A percentile compares a stretch with the other conserved stretches of the same genome.
These are phyloP conservation scores for Dioscorea alata DNA, from an alignment of 106 monocot genomes.

Conservation along the genomic window DNA sequence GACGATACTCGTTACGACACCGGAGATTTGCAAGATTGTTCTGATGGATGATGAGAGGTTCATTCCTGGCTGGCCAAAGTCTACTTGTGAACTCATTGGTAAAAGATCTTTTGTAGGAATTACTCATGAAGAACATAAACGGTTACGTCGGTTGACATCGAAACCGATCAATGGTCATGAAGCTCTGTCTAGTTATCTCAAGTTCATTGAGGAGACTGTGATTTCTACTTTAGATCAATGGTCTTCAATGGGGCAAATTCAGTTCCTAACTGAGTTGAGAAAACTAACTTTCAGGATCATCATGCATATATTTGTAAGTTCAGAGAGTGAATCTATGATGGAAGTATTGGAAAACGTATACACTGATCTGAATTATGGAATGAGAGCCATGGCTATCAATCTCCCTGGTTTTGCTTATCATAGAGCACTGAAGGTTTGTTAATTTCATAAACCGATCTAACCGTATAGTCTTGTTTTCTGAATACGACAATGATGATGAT, in stretches of 20 bases:
- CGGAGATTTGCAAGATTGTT: slow-evolving; percentile 69
- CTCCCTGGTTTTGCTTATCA: slow-evolving; percentile 86
- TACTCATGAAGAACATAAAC: slow-evolving; percentile 64
- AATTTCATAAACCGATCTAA: neutral
- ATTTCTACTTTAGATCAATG: slow-evolving; percentile 49
- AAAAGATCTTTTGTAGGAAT: slow-evolving; percentile 74
- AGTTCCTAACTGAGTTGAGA: slow-evolving; percentile 83
- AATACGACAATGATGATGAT: too few species aligned
- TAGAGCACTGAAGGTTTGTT: slow-evolving; percentile 56
- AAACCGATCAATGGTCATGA: slow-evolving; percentile 72
- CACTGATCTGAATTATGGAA: slow-evolving; percentile 73
- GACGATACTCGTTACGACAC: slow-evolving; percentile 59
- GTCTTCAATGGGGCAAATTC: slow-evolving; percentile 55
- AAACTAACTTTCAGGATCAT: slow-evolving; percentile 80
- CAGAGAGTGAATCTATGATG: slow-evolving; percentile 30
- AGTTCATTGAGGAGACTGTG: slow-evolving; percentile 60
- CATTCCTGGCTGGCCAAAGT: slow-evolving; percentile 75
- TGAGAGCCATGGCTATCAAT: slow-evolving; percentile 94
- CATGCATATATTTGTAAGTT: slow-evolving; percentile 81
- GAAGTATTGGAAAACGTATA: slow-evolving; percentile 61
- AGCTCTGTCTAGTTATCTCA: slow-evolving; percentile 71
- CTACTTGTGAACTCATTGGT: slow-evolving; percentile 66
- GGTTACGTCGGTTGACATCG: slow-evolving; percentile 59
- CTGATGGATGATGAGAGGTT: slow-evolving; percentile 88
- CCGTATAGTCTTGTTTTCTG: too few species aligned